Evolutionary conservation across 495 filamentous ascomycete species (phyloP), one percentile per base, ranked within the genome.

Genomic region (Xylaria flabelliformis): DNA sequence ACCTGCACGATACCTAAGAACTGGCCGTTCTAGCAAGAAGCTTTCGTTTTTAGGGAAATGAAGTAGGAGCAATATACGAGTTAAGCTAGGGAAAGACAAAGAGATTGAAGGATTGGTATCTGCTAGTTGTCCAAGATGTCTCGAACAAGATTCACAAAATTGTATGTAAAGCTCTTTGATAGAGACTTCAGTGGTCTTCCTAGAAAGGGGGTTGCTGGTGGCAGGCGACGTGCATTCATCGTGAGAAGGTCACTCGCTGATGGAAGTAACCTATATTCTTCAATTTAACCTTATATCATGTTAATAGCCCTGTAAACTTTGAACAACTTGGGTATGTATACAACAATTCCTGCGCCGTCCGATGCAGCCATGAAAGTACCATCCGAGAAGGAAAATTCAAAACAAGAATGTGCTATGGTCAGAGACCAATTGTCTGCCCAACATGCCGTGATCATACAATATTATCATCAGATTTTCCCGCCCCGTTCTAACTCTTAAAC

Each of bases 271-370:
- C n/a, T 64, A 29, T 64, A 39, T 39, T 67, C 17, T 53, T 55
- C 64, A 58, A 68, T 68, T 68, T 68, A 29, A 17, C 50, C 34
- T 26, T 29, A 42, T 29, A 42, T 29, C 53, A 36, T 55, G 36
- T 26, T 17, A 29, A 13, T 53, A 41, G 42, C 10, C 8, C 4
- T 24, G 36, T 39, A 53, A 13, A 50, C 29, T 24, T 63, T 34
- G 24, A 62, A 21, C 29, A 46, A 46, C 26, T 12, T 41, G 58
- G 68, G 58, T 70, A 64, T 64, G 44, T 34, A 42, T 70, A 62
- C 56, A 62, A 62, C 26, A 59, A 8, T 36, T 50, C 70, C 51
- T 65, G 70, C 70, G 70, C 70, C 70, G 53, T 64, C 63, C 70
- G 26, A 72, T 72, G 70, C 62, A 72, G 32, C 63, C 63, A 42